Conservation (phyloP, 208 protist species). For the Leishmania gerbilli region DNA sequence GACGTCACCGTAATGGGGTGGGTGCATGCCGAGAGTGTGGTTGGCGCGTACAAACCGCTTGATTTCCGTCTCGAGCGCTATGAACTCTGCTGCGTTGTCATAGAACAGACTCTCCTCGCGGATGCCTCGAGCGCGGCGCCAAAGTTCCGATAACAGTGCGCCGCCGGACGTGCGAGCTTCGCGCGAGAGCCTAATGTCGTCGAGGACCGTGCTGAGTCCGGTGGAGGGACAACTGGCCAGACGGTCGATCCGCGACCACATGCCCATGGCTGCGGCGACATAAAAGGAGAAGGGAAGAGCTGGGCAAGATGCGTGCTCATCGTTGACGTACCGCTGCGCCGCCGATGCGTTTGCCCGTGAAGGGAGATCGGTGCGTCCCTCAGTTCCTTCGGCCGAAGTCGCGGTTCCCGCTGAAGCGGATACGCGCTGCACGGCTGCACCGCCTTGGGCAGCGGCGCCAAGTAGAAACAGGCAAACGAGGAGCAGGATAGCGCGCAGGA, state of each 20-base stretch:
- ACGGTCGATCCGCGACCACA: conserved; percentile 1
- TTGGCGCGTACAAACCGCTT: conserved; percentile 25
- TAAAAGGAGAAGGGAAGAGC: conserved; percentile 12
- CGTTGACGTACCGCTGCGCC: not conserved
- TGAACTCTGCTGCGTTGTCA: conserved; percentile 26
- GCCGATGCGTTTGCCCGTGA: not conserved
- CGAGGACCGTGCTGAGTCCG: conserved; percentile 18
- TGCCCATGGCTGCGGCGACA: conserved; percentile 14
- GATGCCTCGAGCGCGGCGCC: conserved; percentile 19
- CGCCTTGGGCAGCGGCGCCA: not conserved
- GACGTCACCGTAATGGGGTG: conserved; percentile 28
- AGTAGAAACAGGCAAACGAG: not conserved
- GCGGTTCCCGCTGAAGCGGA: not conserved
- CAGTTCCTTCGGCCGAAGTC: not conserved
- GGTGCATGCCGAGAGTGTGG: conserved; percentile 34
- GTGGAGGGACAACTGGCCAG: conserved; percentile 11
- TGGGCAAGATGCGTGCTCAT: conserved; percentile 9
- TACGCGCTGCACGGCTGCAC: not conserved
- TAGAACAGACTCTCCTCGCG: conserved; percentile 5
- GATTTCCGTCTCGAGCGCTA: conserved; percentile 35
- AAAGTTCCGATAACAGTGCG: conserved; percentile 1
- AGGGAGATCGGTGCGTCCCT: not conserved
- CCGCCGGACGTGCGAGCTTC: not conserved
- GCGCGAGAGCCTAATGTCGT: conserved; percentile 19
- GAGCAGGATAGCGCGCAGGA: not conserved